These are phyloP conservation scores for Stephanodiscus minutulus DNA, from an alignment of 108 stramenopile species.

Conservation along the genomic window DNA sequence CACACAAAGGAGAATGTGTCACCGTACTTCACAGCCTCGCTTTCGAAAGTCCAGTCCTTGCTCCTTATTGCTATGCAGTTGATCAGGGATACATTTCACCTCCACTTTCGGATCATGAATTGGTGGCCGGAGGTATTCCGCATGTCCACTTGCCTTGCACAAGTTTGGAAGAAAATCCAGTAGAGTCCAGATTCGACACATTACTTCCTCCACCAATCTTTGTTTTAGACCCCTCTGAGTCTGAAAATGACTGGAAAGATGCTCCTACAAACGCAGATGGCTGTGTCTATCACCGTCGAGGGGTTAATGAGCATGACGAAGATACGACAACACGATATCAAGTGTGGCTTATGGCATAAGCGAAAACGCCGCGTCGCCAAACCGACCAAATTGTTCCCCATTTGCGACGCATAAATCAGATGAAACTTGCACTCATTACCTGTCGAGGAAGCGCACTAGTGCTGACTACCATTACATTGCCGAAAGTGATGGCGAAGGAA, in stretches of 20 bases:
- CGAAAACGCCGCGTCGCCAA: constrained; percentile 32
- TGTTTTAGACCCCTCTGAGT: constrained; percentile 37
- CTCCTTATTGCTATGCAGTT: constrained; percentile 35
- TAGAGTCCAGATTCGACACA: constrained; percentile 39
- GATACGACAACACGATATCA: constrained; percentile 38
- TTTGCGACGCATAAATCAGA: constrained; percentile 24
- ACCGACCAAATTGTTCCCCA: constrained; percentile 18
- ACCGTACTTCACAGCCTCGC: constrained; percentile 30
- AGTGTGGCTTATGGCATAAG: constrained; percentile 38
- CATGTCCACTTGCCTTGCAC: constrained; percentile 28
- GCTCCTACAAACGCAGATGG: constrained; percentile 17
- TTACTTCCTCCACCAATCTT: constrained; percentile 35
- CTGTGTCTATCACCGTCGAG: constrained; percentile 22
- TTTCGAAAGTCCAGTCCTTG: constrained; percentile 47
- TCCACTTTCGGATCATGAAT: constrained; percentile 40
- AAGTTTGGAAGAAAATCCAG: constrained; percentile 30
- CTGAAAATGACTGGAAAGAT: constrained; percentile 42
- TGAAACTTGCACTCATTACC: constrained; percentile 32
- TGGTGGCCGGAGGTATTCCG: constrained; percentile 33
- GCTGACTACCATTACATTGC: constrained; percentile 55
- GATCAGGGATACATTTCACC: constrained; percentile 32
- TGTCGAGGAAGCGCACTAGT: constrained; percentile 37
- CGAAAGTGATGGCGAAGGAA: constrained; percentile 45
- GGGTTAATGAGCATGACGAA: constrained; percentile 23
- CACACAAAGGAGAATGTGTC: constrained; percentile 27